Conservation (phyloP, 768 basidiomycete genomes). For the Pisolithus marmoratus region DNA sequence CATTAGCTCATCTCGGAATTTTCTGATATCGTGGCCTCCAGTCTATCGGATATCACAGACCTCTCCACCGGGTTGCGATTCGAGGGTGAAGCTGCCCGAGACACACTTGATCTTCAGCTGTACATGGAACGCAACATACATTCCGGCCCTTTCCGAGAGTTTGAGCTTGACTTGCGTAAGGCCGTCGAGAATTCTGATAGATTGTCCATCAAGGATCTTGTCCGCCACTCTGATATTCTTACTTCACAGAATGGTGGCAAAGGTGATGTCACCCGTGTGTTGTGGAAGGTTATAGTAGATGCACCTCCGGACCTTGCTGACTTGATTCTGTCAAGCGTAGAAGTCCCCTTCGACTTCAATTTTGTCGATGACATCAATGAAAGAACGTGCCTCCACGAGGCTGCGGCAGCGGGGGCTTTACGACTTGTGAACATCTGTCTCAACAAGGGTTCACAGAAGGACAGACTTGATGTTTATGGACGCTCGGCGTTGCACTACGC, state of each 20-base stretch:
- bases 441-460: slow-evolving; percentile 59
- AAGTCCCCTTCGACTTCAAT: slow-evolving; percentile 74
- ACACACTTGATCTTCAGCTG: slow-evolving; percentile 70
- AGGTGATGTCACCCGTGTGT: slow-evolving; percentile 77
- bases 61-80: slow-evolving; percentile 69
- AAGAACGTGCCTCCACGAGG: slow-evolving; percentile 89
- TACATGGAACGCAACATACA: slow-evolving; percentile 54
- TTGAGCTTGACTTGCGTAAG: slow-evolving; percentile 81
- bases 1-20: slow-evolving; percentile 87
- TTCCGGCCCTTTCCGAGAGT: slow-evolving; percentile 75
- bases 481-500: slow-evolving; percentile 94
- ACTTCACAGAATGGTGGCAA: slow-evolving; percentile 54
- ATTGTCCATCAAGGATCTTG: slow-evolving; percentile 60
- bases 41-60: slow-evolving; percentile 74
- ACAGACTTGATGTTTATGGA: slow-evolving; percentile 83
- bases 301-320: slow-evolving; percentile 70
- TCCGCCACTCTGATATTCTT: slow-evolving; percentile 64
- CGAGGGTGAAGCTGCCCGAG: slow-evolving; percentile 72
- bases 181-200: slow-evolving; percentile 62
- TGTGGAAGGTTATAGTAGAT: slow-evolving; percentile 90
- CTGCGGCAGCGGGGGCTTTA: slow-evolving; percentile 77
- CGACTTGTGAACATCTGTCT: slow-evolving; percentile 80
- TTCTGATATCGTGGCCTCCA: slow-evolving; percentile 85
- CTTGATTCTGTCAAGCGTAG: slow-evolving; percentile 63
- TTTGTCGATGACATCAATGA: slow-evolving; percentile 98